Evolutionary conservation across 2,329 filamentous ascomycete species (phyloP), one percentile per base, ranked within the genome.

Genomic region (Monosporascus ibericus): DNA sequence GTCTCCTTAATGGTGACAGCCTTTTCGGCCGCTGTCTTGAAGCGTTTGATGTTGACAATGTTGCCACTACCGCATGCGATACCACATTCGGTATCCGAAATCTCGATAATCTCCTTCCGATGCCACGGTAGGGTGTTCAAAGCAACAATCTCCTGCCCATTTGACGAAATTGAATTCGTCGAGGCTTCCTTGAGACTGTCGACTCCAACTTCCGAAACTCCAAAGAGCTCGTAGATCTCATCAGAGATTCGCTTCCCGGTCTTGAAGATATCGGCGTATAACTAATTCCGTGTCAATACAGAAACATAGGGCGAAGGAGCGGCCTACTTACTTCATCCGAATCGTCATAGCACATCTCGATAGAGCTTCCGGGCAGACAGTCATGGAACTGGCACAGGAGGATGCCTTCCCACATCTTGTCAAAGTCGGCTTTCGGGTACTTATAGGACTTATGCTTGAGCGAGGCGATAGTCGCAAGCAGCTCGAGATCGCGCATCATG

Each of bases 341-440:
- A 67, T 99, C 94, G 68, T 95, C 90, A 63, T 97, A 97, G 70
- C 91, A 96, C 91, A 97, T 96, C 69, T 95, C 92, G 62, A 99
- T 97, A 36, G 85, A 89, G 66, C 90, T 96, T 52, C 94, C 94
- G 1, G 94, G 94, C 49, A 99, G 78, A 67, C 94, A 97, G 67
- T 99, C 94, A 60, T 99, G 94, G 77, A 99, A 99, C 65, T 99
- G 94, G 60, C 92, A 97, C 25, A 97, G 81, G 24, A 97, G 78
- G 3, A 92, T 87, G 51, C 81, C 80, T 74, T 97, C 92, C 94
- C 94, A 99, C 85, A 99, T 95, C 52, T 87, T 80, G 65, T 99
- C 94, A 51, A 99, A 86, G n/a, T 94, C 84, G 66, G 88, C 83
- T 72, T 95, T 96, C 9, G 94, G 94, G 67, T 97, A 99, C 64